Base-by-base conservation (phyloP, 2,329 filamentous ascomycete species). In the Sporothrix sp. region DNA sequence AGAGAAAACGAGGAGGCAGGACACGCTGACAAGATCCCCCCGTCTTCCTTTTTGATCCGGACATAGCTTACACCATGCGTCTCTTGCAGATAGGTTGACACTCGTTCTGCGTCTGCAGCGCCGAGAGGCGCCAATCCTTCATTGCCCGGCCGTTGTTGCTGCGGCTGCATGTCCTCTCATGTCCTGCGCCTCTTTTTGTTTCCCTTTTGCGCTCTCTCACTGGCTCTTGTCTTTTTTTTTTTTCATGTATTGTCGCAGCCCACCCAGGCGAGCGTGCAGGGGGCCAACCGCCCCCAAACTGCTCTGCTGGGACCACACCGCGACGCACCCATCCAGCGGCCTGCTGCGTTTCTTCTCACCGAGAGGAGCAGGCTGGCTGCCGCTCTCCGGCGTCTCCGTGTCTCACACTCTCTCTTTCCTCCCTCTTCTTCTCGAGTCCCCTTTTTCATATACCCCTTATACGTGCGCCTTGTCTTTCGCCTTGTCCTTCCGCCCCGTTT, bases 251-350 rank as follows among this genome's bases (percentile, higher is more conserved):
- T 14, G 4, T 23, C 42, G 21, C 28, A 33, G 28, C 30, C 30
- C 30, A 7, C 20, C 16, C 28, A 10, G 30, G 13, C 23, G 30
- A 8, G 16, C 32, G 7, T 36, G 4, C 7, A 10, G 21, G 18
- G 32, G 23, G 33, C 44, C 44, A 47, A 47, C 37, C 33, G 37
- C 20, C 10, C 9, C 13, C 2, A 20, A 36, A 14, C 20, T 36
- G 21, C 21, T 27, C 14, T 9, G 5, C 7, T 30, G 11, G 33
- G 18, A 21, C 46, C 13, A 39, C 46, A 40, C 46, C 36, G 46
- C 39, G 46, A 48, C 45, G 30, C 45, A 48, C 33, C 35, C 30
- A 35, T 7, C 38, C 30, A 35, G 27, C 43, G 20, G 43, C n/a
- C n/a, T n/a, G n/a, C n/a, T n/a, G n/a, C n/a, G n/a, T n/a, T n/a